Conservation (phyloP, 352 stramenopile genomes). For the Globisporangium nunn region DNA sequence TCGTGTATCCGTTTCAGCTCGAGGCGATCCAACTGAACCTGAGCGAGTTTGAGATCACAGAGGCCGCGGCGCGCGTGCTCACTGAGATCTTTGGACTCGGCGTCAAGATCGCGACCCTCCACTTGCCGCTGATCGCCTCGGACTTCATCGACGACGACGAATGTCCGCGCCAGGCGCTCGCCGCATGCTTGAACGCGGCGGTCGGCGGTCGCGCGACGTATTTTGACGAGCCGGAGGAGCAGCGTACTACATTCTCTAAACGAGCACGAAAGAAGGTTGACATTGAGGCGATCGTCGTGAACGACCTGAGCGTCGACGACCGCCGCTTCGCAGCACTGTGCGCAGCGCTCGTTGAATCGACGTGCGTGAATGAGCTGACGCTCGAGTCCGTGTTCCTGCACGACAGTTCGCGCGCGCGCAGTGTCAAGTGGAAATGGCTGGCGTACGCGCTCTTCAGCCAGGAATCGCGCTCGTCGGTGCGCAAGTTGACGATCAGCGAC, state of each 20-base stretch:
- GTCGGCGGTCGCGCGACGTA: background rate
- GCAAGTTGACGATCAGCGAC: constrained; percentile 6
- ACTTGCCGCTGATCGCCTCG: constrained; percentile 22
- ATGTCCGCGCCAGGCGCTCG: constrained; percentile 22
- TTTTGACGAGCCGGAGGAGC: background rate
- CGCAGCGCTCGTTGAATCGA: constrained; percentile 5
- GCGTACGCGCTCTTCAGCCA: constrained; percentile 11
- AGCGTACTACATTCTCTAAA: background rate
- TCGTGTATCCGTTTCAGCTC: constrained; percentile 16
- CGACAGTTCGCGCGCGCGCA: constrained; percentile 5
- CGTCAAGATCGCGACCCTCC: constrained; percentile 20
- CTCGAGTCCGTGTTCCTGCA: constrained; percentile 9
- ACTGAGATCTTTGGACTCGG: constrained; percentile 16
- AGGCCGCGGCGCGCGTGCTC: constrained; percentile 16
- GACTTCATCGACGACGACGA: constrained; percentile 27
- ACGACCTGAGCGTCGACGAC: constrained; percentile 11
- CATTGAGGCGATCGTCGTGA: constrained; percentile 8
- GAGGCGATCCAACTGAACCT: constrained; percentile 29
- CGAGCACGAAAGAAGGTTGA: too few relatives aligned
- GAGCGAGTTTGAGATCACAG: constrained; percentile 28
- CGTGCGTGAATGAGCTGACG: constrained; percentile 9
- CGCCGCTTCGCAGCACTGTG: constrained; percentile 11
- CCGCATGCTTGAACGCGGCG: constrained; percentile 15
- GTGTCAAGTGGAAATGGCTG: constrained; percentile 13
- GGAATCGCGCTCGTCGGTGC: constrained; percentile 9